phyloP scores from a whole-genome alignment of 331 rosid genomes.

The Acacia pycnantha region DNA sequence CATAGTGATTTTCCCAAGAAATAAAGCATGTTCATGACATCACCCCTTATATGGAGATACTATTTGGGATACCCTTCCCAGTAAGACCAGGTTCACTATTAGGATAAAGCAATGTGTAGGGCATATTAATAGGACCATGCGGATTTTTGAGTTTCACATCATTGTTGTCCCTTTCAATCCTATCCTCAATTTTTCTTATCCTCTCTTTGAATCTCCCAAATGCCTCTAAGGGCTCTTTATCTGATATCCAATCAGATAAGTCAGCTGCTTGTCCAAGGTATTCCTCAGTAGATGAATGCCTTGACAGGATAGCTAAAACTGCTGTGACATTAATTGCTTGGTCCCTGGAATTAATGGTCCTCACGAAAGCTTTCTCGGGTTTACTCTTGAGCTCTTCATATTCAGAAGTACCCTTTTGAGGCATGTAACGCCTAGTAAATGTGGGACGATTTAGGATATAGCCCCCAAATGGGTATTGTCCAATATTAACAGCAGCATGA shows the following conservation, averaged over 20 bases:
- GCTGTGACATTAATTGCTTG: not conserved
- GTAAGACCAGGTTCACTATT: not conserved
- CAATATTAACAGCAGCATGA: conserved; percentile 27
- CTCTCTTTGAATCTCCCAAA: not conserved
- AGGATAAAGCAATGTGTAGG: not conserved
- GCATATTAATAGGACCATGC: not conserved
- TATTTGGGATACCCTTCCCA: not conserved
- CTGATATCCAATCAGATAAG: not conserved
- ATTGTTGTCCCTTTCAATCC: not conserved
- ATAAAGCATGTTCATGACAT: no score
- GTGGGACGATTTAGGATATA: conserved; percentile 26
- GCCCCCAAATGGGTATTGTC: conserved; percentile 27
- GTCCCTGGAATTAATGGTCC: not conserved
- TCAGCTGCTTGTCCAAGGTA: not conserved
- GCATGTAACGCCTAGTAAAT: conserved; percentile 12
- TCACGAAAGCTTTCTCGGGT: not conserved
- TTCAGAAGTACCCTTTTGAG: not conserved
- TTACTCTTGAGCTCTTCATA: not conserved
- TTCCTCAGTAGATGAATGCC: not conserved
- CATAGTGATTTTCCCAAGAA: no score
- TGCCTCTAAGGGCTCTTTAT: not conserved
- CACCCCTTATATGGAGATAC: not conserved
- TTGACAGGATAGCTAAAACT: not conserved
- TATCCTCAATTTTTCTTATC: not conserved
- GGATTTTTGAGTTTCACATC: not conserved